Percentiles rank a stretch among this genome's conserved stretches.
Evolutionary conservation across 2,329 filamentous ascomycete species (phyloP).

Genomic region (Mycocentrospora acerina): DNA sequence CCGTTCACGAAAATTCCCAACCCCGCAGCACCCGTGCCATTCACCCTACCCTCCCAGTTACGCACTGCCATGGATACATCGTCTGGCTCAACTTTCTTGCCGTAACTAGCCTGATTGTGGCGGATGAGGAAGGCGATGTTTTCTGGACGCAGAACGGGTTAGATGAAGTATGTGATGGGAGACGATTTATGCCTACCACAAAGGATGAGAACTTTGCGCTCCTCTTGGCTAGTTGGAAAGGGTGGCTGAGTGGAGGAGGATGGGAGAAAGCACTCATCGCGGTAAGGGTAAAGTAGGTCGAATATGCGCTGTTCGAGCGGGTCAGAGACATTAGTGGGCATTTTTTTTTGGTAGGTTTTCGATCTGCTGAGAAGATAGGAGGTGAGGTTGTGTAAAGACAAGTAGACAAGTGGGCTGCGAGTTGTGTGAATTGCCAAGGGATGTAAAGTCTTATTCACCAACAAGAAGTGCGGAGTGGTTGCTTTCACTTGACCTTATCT

Average conservation of each 20-base stretch:
- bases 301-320: constrained; percentile 12
- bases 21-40: not conserved
- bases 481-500: no score
- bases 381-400: no score
- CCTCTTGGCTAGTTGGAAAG: not conserved
- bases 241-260: not conserved
- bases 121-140: constrained; percentile 15
- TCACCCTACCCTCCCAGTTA: constrained; percentile 3
- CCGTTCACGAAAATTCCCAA: constrained; percentile 10
- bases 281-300: constrained; percentile 8
- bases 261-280: constrained; percentile 3
- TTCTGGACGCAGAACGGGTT: not conserved
- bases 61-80: constrained; percentile 8
- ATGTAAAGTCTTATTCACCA: no score
- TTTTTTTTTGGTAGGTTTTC: no score
- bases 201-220: constrained; percentile 4
- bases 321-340: no score
- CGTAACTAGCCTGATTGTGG: constrained; percentile 9
- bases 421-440: no score
- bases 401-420: no score
- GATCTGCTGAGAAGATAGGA: no score
- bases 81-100: constrained; percentile 7
- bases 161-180: not conserved
- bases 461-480: no score
- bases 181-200: constrained; percentile 4